A percentile compares a stretch with the other conserved stretches of the same genome.
Conservation (phyloP, 192 early-diverging fungal species). For the Podila epigama region DNA sequence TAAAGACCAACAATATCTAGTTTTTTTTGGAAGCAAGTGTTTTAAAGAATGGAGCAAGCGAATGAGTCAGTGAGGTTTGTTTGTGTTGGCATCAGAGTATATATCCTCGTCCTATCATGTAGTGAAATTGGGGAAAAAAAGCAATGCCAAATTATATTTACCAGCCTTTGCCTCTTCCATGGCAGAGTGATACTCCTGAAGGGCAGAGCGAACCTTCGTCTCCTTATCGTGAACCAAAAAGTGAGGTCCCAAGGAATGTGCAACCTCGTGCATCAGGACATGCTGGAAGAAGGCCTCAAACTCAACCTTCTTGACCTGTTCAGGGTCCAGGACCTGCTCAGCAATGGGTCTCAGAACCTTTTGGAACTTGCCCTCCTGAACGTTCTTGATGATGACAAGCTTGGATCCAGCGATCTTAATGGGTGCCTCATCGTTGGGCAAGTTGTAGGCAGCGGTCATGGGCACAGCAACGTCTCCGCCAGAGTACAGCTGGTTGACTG, state of each 20-base stretch:
- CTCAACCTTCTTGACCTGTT: slow-evolving; percentile 63
- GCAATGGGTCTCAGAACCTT: slow-evolving; percentile 72
- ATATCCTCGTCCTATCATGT: too few species aligned
- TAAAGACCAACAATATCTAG: slow-evolving; percentile 72
- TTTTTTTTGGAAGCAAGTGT: not conserved
- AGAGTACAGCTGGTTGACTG: slow-evolving; percentile 77
- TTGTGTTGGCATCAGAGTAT: too few species aligned
- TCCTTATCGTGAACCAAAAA: slow-evolving; percentile 52
- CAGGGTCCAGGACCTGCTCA: slow-evolving; percentile 53
- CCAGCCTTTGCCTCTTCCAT: slow-evolving; percentile 83
- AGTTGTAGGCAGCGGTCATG: slow-evolving; percentile 79
- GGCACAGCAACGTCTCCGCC: slow-evolving; percentile 78
- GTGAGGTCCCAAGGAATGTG: slow-evolving; percentile 76
- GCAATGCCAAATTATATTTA: not conserved
- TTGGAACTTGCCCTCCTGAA: slow-evolving; percentile 74
- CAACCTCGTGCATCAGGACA: slow-evolving; percentile 75
- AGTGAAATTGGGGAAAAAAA: not conserved
- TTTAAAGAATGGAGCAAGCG: too few species aligned
- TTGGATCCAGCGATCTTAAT: slow-evolving; percentile 73
- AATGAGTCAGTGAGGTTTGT: too few species aligned
- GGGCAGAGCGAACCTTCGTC: slow-evolving; percentile 67
- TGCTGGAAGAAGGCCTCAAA: slow-evolving; percentile 78
- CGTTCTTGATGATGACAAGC: slow-evolving; percentile 79
- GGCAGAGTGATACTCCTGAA: slow-evolving; percentile 74
- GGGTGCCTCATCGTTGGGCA: slow-evolving; percentile 80